Evolutionary conservation across 1,139 yeast species (phyloP).

Genomic region (Lodderomyces pseudojiufengensis): DNA sequence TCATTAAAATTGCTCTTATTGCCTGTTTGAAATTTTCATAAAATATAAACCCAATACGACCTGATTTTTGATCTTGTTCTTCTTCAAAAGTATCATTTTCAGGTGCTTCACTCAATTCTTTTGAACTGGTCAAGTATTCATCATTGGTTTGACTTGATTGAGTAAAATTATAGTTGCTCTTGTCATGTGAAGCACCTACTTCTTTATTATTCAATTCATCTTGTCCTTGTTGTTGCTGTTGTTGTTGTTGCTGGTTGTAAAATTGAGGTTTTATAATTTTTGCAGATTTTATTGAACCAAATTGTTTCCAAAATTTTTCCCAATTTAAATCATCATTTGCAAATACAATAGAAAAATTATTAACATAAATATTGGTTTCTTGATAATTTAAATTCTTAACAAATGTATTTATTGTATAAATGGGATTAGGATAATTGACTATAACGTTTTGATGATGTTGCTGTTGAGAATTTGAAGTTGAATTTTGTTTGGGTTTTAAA

Average conservation of each 20-base stretch:
- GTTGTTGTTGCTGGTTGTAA: slow-evolving; percentile 16
- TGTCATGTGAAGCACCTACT: too few species aligned
- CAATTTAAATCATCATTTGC: slow-evolving; percentile 38
- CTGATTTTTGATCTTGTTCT: slow-evolving; percentile 30
- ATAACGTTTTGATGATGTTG: slow-evolving; percentile 3
- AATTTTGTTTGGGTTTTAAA: neutral
- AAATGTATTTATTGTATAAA: slow-evolving; percentile 13
- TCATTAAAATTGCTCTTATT: slow-evolving; percentile 35
- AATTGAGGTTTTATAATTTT: slow-evolving; percentile 44
- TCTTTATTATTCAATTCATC: neutral
- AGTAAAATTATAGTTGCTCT: too few species aligned
- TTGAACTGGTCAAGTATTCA: too few species aligned
- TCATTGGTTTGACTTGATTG: too few species aligned
- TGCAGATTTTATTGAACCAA: slow-evolving; percentile 43
- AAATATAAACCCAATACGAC: slow-evolving; percentile 44
- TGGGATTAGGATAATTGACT: slow-evolving; percentile 15
- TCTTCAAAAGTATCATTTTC: too few species aligned
- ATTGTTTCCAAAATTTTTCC: slow-evolving; percentile 40
- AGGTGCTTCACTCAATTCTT: too few species aligned
- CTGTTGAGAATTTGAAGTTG: neutral
- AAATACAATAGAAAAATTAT: slow-evolving; percentile 45
- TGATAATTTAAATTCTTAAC: slow-evolving; percentile 37
- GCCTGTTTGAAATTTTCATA: slow-evolving; percentile 38
- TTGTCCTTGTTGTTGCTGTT: neutral
- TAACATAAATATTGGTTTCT: slow-evolving; percentile 58